Evolutionary conservation across 75 land plant genomes (phyloP).

Genomic region (Sequoiadendron giganteum): DNA sequence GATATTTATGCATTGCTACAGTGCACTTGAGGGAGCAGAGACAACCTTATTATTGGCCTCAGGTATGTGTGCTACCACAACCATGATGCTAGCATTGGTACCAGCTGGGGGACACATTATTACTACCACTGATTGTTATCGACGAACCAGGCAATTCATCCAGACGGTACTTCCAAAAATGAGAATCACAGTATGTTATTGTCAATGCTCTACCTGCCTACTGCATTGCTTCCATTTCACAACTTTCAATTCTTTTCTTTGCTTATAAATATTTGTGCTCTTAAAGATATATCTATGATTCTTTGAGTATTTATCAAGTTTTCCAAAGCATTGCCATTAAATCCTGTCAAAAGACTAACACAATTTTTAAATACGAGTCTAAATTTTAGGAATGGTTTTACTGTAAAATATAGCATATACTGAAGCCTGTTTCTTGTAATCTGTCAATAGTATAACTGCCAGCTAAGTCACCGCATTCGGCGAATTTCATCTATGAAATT

Average conservation of each 20-base stretch:
- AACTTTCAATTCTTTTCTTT: background rate
- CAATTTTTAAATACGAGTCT: background rate
- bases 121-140: slow-evolving; percentile 98
- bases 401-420: background rate
- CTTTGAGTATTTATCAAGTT: background rate
- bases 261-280: no score
- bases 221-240: background rate
- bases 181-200: slow-evolving; percentile 74
- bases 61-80: slow-evolving; percentile 94
- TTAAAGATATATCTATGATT: background rate
- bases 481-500: no score
- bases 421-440: background rate
- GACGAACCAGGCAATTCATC: slow-evolving; percentile 92
- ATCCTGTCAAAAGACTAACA: background rate
- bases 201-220: slow-evolving; percentile 2
- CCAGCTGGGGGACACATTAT: slow-evolving; percentile 95
- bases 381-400: background rate
- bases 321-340: background rate
- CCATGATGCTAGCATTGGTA: slow-evolving; percentile 79
- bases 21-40: slow-evolving; percentile 97
- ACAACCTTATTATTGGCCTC: slow-evolving; percentile 88
- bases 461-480: no score
- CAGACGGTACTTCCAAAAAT: slow-evolving; percentile 90
- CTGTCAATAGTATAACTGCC: background rate
- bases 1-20: slow-evolving; percentile 22